Percentiles rank a stretch among this genome's conserved stretches.
These are phyloP conservation scores for Yamadazyma takamatsuzukensis DNA, from an alignment of 805 yeast genomes.

Conservation along the genomic window DNA sequence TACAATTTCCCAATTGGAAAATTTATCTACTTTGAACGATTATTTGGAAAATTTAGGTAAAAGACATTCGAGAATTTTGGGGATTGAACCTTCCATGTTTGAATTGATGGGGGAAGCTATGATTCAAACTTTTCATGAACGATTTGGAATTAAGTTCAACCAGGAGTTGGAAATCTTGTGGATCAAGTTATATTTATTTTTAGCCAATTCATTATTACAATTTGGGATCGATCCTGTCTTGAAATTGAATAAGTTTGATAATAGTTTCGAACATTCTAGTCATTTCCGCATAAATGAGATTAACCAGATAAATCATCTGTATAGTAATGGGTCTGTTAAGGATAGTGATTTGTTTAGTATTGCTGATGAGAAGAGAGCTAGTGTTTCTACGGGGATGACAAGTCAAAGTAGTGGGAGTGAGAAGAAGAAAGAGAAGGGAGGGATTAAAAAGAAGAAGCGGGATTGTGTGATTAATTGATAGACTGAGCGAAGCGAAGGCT, in stretches of 20 bases:
- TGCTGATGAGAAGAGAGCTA: conserved; percentile 8
- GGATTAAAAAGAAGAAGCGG: conserved; percentile 21
- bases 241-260: conserved; percentile 12
- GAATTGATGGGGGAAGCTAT: conserved; percentile 73
- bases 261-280: not conserved
- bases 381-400: conserved; percentile 8
- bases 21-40: conserved; percentile 53
- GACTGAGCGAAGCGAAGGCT: too few relatives aligned
- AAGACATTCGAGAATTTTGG: conserved; percentile 70
- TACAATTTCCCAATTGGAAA: conserved; percentile 63
- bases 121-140: conserved; percentile 61
- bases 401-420: not conserved
- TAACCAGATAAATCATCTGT: not conserved
- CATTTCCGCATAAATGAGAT: conserved; percentile 10
- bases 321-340: conserved; percentile 1
- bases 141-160: conserved; percentile 52
- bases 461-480: conserved; percentile 25
- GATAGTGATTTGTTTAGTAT: conserved; percentile 10
- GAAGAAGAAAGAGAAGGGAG: conserved; percentile 3
- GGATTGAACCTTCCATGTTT: conserved; percentile 65
- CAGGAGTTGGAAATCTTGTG: conserved; percentile 64
- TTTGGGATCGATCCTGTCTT: conserved; percentile 52
- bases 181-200: conserved; percentile 65
- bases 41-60: conserved; percentile 64
- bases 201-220: conserved; percentile 64